A percentile compares a stretch with the other conserved stretches of the same genome.
These are phyloP conservation scores for Pochonia chlamydosporia DNA, from an alignment of 2,329 filamentous ascomycete genomes.

Conservation along the genomic window DNA sequence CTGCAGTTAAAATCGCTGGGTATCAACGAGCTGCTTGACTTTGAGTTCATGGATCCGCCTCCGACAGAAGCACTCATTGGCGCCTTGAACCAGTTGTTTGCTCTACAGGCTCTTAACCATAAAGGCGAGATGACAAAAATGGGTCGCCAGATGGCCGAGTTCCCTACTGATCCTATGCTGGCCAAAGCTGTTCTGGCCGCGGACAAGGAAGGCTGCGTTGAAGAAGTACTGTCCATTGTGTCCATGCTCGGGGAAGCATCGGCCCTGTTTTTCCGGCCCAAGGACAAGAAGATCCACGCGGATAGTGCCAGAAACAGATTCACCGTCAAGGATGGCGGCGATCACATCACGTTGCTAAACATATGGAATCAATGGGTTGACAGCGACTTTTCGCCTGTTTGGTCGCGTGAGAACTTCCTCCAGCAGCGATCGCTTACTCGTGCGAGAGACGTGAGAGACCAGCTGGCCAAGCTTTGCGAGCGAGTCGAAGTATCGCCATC, in stretches of 20 bases:
- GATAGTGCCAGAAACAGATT: conserved; percentile 87
- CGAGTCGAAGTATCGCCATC: conserved; percentile 78
- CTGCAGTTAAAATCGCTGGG: conserved; percentile 83
- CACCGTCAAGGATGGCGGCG: conserved; percentile 83
- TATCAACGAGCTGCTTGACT: conserved; percentile 87
- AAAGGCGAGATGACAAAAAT: conserved; percentile 84
- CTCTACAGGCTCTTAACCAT: conserved; percentile 82
- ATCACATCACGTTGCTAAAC: conserved; percentile 82
- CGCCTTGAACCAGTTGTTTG: conserved; percentile 85
- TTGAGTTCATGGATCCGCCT: conserved; percentile 94
- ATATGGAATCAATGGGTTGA: conserved; percentile 97
- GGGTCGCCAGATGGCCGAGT: conserved; percentile 91
- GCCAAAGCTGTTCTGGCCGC: conserved; percentile 84
- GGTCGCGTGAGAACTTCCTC: conserved; percentile 88
- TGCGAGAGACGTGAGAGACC: conserved; percentile 86
- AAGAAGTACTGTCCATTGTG: conserved; percentile 90
- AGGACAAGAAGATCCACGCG: conserved; percentile 95
- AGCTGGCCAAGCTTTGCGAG: conserved; percentile 87
- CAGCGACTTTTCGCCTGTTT: conserved; percentile 79
- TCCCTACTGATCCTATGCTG: conserved; percentile 87
- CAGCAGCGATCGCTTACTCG: conserved; percentile 86
- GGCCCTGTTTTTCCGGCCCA: conserved; percentile 87
- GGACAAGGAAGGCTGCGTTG: conserved; percentile 85
- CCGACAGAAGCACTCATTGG: conserved; percentile 84
- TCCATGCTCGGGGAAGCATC: conserved; percentile 87